Evolutionary conservation across 352 stramenopile species (phyloP), one percentile per base, ranked within the genome.

Genomic region (Phytophthora idaei): DNA sequence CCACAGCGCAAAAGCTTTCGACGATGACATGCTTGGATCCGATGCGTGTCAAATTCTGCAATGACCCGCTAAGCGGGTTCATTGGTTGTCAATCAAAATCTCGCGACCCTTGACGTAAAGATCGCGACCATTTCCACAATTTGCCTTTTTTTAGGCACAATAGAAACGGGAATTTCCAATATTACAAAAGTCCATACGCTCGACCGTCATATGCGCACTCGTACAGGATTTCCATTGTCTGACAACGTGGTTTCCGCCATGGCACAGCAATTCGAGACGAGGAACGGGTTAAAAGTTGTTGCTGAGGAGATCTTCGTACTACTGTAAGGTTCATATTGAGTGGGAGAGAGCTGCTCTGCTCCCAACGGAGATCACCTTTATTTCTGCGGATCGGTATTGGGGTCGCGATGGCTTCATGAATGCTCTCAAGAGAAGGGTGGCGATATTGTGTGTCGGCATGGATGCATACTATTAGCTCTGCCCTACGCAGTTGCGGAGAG

Each of bases 61-160:
- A 56, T 56, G 49, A 45, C 49, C 32, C 29, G 48, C 48, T 12
- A 41, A 54, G 28, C 10, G 6, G 49, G 49, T 56, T 31, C 29
- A 36, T 51, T 56, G 5, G 10, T 44, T 11, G 32, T 17, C 45
- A 28, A 36, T 51, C 21, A 51, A 51, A 25, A 51, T 51, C 25
- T 48, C 42, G 45, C 45, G 45, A 51, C 45, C 11, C 9, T 12
- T 47, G 42, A 12, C 39, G 8, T 25, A 3, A 45, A 45, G 39
- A 45, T 45, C 34, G 34, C 34, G 34, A 45, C 21, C 21, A 21
- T 21, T 21, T 21, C 39, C 39, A 45, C 10, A 8, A 21, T 21
- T 39, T 39, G 6, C 10, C 10, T 12, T 39, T 21, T 21, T 39
- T 39, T 39, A 4, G 9, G 9, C 12, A 39, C 34, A 14, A 14